phyloP scores from a whole-genome alignment of 352 stramenopile species.

The Globisporangium spinosum region DNA sequence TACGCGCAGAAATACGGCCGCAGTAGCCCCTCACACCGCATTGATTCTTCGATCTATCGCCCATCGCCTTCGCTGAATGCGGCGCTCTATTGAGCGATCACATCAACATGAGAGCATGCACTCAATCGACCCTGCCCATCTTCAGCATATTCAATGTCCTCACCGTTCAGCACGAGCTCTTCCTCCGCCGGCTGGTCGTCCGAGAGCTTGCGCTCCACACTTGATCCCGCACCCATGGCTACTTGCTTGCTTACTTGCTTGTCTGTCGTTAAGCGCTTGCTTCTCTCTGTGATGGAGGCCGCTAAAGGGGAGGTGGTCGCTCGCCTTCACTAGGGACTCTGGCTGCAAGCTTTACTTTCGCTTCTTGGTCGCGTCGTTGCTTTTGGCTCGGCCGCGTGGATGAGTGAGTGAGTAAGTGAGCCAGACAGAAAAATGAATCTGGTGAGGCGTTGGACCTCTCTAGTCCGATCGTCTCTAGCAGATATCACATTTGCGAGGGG shows the following conservation, averaged over 20 bases:
- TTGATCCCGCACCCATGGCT: slow-evolving; percentile 16
- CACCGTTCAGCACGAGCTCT: slow-evolving; percentile 67
- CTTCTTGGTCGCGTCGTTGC: not conserved
- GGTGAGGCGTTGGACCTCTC: not conserved
- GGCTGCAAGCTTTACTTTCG: not conserved
- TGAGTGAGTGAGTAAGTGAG: not conserved
- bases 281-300: not conserved
- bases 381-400: slow-evolving; percentile 9
- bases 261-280: not conserved
- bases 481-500: not conserved
- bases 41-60: not conserved
- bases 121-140: not conserved
- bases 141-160: slow-evolving; percentile 11
- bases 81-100: not conserved
- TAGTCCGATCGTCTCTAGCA: not conserved
- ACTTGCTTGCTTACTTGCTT: not conserved
- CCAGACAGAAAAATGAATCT: slow-evolving; percentile 10
- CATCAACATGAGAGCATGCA: not conserved
- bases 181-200: slow-evolving; percentile 44
- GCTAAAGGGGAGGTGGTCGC: not conserved
- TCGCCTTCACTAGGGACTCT: not conserved
- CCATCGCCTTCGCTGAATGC: not conserved
- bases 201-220: slow-evolving; percentile 44
- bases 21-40: not conserved
- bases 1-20: slow-evolving; percentile 1